A percentile compares a stretch with the other conserved stretches of the same genome.
Evolutionary conservation across 148 eudicot species (phyloP).

Genomic region (Vaccinium macrocarpon): DNA sequence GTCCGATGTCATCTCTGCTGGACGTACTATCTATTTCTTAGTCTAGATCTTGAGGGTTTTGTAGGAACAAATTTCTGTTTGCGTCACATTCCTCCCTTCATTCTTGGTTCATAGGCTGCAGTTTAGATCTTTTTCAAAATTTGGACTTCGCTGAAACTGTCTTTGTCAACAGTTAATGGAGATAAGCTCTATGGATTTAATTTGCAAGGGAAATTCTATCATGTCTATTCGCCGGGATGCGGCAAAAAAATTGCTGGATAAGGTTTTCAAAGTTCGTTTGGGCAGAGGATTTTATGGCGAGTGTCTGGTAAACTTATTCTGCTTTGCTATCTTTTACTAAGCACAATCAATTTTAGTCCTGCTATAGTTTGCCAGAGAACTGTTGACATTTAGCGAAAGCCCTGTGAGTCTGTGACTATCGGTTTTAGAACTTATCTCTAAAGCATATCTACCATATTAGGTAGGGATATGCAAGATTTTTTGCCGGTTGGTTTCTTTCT

Average conservation of each 20-base stretch:
- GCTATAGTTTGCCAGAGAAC: neutral
- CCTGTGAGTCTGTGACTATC: neutral
- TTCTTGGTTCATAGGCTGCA: neutral
- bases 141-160: slow-evolving; percentile 14
- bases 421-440: neutral
- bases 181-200: slow-evolving; percentile 45
- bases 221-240: slow-evolving; percentile 41
- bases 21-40: neutral
- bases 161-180: slow-evolving; percentile 46
- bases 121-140: neutral
- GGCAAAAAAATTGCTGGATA: slow-evolving; percentile 46
- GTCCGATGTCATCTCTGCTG: neutral
- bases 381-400: neutral
- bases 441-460: slow-evolving; percentile 2
- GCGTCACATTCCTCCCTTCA: slow-evolving; percentile 1
- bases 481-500: neutral
- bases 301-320: slow-evolving; percentile 58
- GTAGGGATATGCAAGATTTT: neutral
- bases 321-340: slow-evolving; percentile 6
- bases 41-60: neutral
- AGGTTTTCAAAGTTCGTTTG: slow-evolving; percentile 59
- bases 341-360: slow-evolving; percentile 1
- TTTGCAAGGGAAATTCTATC: slow-evolving; percentile 51
- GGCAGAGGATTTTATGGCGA: slow-evolving; percentile 90
- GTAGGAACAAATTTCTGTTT: neutral